phyloP scores from a whole-genome alignment of 371 early-diverging fungal genomes.

The Mortierella sp. region DNA sequence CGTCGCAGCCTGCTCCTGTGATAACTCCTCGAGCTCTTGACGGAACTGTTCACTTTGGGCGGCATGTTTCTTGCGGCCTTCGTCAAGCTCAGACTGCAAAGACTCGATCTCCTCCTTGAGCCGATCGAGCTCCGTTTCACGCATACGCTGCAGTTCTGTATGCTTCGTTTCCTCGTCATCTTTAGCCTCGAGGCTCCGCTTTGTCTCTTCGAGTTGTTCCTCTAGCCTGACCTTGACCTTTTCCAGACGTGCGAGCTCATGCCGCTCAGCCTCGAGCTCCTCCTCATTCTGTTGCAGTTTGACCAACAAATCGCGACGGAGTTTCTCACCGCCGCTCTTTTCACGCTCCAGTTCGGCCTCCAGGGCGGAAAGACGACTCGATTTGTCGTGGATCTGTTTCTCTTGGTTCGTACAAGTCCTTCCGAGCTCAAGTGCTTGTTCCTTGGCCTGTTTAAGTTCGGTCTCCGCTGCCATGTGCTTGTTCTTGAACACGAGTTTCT shows the following conservation, averaged over 20 bases:
- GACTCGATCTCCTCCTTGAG: slow-evolving; percentile 70
- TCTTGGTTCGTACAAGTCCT: slow-evolving; percentile 58
- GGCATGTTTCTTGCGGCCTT: slow-evolving; percentile 66
- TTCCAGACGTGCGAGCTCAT: slow-evolving; percentile 67
- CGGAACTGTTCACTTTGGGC: slow-evolving; percentile 70
- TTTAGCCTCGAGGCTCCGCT: slow-evolving; percentile 76
- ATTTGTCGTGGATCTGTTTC: slow-evolving; percentile 60
- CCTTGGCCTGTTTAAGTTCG: slow-evolving; percentile 61
- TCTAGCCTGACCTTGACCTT: slow-evolving; percentile 70
- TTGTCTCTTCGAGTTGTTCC: slow-evolving; percentile 69
- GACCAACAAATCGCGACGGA: slow-evolving; percentile 67
- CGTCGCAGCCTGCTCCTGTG: slow-evolving; percentile 37
- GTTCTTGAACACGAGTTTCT: slow-evolving; percentile 67
- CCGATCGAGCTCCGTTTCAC: slow-evolving; percentile 80
- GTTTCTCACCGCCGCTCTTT: slow-evolving; percentile 64
- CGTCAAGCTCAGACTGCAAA: slow-evolving; percentile 72
- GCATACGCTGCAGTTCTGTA: slow-evolving; percentile 73
- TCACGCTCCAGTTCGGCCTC: slow-evolving; percentile 67
- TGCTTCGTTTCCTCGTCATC: slow-evolving; percentile 80
- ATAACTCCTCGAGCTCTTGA: slow-evolving; percentile 71
- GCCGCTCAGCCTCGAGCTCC: slow-evolving; percentile 70
- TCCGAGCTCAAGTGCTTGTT: slow-evolving; percentile 63
- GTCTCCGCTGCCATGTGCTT: slow-evolving; percentile 58
- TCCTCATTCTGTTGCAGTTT: slow-evolving; percentile 72
- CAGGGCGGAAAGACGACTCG: slow-evolving; percentile 53